These are phyloP conservation scores for Afroboletus lepidellus DNA, from an alignment of 1,284 basidiomycete genomes.

Conservation along the genomic window DNA sequence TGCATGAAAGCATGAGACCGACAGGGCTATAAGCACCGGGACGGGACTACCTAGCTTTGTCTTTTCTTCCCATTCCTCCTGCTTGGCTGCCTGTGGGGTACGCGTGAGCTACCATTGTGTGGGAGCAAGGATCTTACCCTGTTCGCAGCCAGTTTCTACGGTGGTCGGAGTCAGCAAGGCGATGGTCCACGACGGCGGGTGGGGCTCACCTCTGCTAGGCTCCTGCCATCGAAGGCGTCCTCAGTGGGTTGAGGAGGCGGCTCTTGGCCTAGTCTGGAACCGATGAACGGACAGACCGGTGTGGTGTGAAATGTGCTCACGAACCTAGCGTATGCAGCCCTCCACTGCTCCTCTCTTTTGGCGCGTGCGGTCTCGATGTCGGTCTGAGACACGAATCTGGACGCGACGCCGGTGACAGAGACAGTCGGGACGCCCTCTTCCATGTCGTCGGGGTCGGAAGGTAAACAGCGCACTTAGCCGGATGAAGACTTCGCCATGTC, in stretches of 20 bases:
- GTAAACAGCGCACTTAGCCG: constrained; percentile 8
- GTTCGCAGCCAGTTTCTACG: constrained; percentile 80
- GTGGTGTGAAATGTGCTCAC: constrained; percentile 16
- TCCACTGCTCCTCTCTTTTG: constrained; percentile 84
- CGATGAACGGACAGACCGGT: constrained; percentile 9
- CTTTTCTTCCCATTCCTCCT: constrained; percentile 93
- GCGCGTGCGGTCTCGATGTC: constrained; percentile 80
- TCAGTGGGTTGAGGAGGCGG: constrained; percentile 77
- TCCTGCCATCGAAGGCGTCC: constrained; percentile 82
- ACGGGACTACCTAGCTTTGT: constrained; percentile 70
- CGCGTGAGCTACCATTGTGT: constrained; percentile 19
- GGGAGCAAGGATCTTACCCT: constrained; percentile 48
- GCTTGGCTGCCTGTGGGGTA: constrained; percentile 69
- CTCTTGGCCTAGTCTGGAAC: constrained; percentile 75
- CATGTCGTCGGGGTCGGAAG: constrained; percentile 34
- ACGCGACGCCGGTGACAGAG: constrained; percentile 64
- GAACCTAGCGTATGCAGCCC: constrained; percentile 86
- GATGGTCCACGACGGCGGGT: constrained; percentile 14
- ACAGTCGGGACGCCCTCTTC: constrained; percentile 61
- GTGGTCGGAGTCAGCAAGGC: constrained; percentile 35
- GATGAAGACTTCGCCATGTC: constrained; percentile 17
- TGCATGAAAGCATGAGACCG: constrained; percentile 28
- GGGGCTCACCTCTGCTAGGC: constrained; percentile 79
- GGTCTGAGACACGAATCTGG: constrained; percentile 75
- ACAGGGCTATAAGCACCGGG: neutral